These are phyloP conservation scores for Monosporascus sp. DNA, from an alignment of 2,329 filamentous ascomycete species.

Conservation along the genomic window DNA sequence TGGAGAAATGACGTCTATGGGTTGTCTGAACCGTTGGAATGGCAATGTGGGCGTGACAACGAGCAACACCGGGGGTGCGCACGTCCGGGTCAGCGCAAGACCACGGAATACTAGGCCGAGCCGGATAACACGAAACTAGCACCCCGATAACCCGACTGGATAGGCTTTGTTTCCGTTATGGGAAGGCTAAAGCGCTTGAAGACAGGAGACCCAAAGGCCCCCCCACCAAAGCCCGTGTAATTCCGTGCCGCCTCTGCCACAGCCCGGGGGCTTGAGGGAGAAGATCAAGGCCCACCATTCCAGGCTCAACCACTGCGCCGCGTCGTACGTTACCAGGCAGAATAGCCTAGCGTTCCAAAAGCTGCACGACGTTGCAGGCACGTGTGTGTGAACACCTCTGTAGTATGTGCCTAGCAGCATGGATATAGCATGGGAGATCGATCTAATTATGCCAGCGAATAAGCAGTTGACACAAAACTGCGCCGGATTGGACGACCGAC, in stretches of 20 bases:
- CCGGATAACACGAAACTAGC: background rate
- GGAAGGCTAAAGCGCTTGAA: conserved; percentile 8
- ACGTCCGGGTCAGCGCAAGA: too few species aligned
- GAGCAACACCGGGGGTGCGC: background rate
- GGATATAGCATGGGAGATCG: conserved; percentile 22
- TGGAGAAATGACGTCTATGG: background rate
- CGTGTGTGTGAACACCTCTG: conserved; percentile 16
- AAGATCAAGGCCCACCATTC: background rate
- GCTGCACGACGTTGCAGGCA: conserved; percentile 15
- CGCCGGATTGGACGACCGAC: conserved; percentile 20
- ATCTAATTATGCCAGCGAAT: conserved; percentile 24
- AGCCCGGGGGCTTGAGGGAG: background rate
- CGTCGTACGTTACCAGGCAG: background rate
- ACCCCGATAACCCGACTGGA: conserved; percentile 5
- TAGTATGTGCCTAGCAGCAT: conserved; percentile 19
- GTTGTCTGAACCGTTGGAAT: background rate
- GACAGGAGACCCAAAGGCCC: conserved; percentile 16
- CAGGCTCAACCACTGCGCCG: conserved; percentile 17
- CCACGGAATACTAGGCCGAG: background rate
- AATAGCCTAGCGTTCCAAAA: conserved; percentile 12
- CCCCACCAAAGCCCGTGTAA: conserved; percentile 14
- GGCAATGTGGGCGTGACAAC: background rate
- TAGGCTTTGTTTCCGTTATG: conserved; percentile 6
- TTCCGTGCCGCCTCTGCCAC: conserved; percentile 8
- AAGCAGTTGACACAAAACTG: conserved; percentile 24